phyloP scores from a whole-genome alignment of 257 asterid species.

The Eucommia ulmoides region DNA sequence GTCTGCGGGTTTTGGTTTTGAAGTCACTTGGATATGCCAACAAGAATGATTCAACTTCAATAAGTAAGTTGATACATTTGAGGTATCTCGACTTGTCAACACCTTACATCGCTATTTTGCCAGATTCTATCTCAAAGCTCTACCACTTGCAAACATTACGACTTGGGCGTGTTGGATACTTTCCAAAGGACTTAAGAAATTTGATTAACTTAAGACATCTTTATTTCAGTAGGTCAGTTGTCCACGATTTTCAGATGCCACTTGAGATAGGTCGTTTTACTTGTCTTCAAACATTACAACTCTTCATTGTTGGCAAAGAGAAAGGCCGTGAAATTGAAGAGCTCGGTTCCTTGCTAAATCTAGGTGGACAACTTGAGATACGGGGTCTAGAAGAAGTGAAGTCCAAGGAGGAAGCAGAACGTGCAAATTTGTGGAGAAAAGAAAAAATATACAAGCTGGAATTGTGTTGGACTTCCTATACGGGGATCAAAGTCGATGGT shows the following conservation, averaged over 20 bases:
- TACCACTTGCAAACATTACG: slow-evolving; percentile 15
- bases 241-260: not conserved
- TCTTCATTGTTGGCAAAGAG: slow-evolving; percentile 4
- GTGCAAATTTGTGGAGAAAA: too few species aligned
- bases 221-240: accelerated
- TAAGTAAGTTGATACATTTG: slow-evolving; percentile 12
- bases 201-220: too few species aligned
- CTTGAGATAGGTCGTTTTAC: slow-evolving; percentile 16
- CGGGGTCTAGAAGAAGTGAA: too few species aligned
- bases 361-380: too few species aligned
- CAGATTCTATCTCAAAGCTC: slow-evolving; percentile 14
- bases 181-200: slow-evolving; percentile 10
- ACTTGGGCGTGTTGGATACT: not conserved
- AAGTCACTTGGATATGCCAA: not conserved
- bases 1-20: slow-evolving; percentile 2
- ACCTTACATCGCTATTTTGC: accelerated
- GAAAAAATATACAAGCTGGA: too few species aligned
- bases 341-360: slow-evolving; percentile 11
- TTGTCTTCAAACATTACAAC: slow-evolving; percentile 14
- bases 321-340: slow-evolving; percentile 18
- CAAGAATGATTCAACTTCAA: not conserved
- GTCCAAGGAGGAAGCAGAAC: too few species aligned
- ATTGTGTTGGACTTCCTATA: too few species aligned
- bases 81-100: not conserved
- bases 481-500: too few species aligned